Conservation (phyloP, 441 rosid species). For the Gossypium davidsonii region DNA sequence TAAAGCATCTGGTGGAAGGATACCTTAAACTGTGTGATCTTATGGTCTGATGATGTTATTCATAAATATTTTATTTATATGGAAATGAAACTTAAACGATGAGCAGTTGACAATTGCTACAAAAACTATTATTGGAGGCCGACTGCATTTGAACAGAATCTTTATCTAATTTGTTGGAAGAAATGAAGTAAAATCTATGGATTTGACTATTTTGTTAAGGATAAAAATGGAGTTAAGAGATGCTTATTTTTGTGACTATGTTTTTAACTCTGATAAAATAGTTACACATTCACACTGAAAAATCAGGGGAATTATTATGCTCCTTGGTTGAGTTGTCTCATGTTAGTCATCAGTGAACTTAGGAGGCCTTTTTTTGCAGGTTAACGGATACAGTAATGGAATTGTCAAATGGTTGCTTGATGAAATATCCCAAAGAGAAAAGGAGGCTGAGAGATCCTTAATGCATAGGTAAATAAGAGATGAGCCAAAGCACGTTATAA, state of each 20-base stretch:
- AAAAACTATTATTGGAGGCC: not conserved
- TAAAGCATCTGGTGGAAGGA: not conserved
- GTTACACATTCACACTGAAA: not conserved
- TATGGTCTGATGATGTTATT: not conserved
- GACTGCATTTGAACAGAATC: not conserved
- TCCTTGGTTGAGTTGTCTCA: not conserved
- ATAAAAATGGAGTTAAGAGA: not conserved
- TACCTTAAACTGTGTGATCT: conserved; percentile 1
- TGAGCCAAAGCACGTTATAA: conserved; percentile 12
- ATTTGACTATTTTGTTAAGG: not conserved
- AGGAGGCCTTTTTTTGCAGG: conserved; percentile 21
- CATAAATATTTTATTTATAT: not conserved
- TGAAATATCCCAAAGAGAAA: conserved; percentile 54
- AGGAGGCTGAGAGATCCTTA: conserved; percentile 64
- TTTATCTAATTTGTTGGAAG: not conserved
- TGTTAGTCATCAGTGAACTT: not conserved
- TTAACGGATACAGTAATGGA: conserved; percentile 31
- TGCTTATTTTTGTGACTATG: not conserved
- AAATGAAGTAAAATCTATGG: not conserved
- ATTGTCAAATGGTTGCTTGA: conserved; percentile 59
- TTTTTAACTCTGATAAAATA: not conserved
- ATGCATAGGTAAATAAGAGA: conserved; percentile 51
- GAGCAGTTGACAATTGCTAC: not conserved
- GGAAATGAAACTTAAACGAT: not conserved
- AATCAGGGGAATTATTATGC: not conserved